Conservation (phyloP, 225 moss, liverwort and hornwort genomes). For the Pseudoscleropodium purum region DNA sequence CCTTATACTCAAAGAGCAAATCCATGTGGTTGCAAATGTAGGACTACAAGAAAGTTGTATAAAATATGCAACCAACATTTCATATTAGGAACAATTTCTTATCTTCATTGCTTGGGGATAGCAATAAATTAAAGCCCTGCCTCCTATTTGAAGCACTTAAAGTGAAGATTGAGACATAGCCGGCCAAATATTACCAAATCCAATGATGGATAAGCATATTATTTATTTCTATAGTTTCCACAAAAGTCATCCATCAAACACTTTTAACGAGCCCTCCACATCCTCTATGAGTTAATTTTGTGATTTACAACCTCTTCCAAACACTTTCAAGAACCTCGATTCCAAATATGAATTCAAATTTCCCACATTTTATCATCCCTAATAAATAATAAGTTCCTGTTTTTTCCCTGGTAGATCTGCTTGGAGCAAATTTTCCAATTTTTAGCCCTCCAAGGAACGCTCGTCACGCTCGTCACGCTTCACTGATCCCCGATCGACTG, state of each 20-base stretch:
- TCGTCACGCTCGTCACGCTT: neutral
- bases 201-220: neutral
- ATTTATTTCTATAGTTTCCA: neutral
- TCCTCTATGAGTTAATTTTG: neutral
- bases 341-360: neutral
- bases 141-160: neutral
- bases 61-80: neutral
- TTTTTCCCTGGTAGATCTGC: too few species aligned
- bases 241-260: neutral
- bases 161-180: too few species aligned
- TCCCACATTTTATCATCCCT: too few species aligned
- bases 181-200: neutral
- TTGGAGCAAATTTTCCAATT: neutral
- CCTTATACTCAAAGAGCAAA: neutral
- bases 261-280: neutral
- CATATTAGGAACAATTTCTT: accelerated
- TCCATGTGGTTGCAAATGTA: neutral
- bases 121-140: neutral
- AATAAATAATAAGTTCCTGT: neutral
- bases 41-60: neutral
- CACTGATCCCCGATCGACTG: neutral
- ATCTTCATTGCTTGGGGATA: neutral
- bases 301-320: neutral
- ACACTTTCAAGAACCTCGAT: accelerated
- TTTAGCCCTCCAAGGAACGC: neutral